Evolutionary conservation across 2,329 filamentous ascomycete species (phyloP).

Genomic region (Pseudocercospora vitis): DNA sequence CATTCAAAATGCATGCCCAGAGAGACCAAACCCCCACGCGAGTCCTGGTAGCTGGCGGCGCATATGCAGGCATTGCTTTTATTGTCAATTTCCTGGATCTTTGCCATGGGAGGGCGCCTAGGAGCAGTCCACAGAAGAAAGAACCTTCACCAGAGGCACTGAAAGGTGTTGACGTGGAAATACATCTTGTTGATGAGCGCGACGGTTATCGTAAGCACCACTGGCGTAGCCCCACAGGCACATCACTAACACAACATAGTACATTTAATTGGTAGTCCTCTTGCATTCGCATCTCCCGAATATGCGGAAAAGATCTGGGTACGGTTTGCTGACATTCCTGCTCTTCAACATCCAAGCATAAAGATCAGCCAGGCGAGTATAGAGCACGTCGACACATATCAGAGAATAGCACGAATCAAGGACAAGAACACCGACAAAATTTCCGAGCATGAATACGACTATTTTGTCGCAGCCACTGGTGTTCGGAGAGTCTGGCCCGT

Average conservation of each 20-base stretch:
- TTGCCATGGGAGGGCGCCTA: constrained; percentile 12
- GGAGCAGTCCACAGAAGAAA: constrained; percentile 14
- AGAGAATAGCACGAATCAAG: constrained; percentile 58
- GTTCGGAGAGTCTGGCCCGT: constrained; percentile 69
- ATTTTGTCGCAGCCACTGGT: constrained; percentile 70
- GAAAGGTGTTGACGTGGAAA: constrained; percentile 53
- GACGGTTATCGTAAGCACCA: constrained; percentile 70
- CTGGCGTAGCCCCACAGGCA: not conserved
- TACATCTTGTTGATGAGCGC: constrained; percentile 75
- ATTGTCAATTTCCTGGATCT: constrained; percentile 22
- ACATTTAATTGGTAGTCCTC: constrained; percentile 73
- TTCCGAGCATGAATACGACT: constrained; percentile 60
- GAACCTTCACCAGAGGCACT: constrained; percentile 16
- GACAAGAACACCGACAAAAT: constrained; percentile 37
- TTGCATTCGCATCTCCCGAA: constrained; percentile 64
- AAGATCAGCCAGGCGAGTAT: constrained; percentile 67
- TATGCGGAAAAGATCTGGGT: constrained; percentile 71
- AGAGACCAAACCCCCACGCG: not conserved
- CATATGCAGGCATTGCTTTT: constrained; percentile 21
- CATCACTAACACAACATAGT: constrained; percentile 46
- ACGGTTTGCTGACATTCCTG: constrained; percentile 65
- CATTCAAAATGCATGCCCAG: not conserved
- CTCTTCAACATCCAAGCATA: constrained; percentile 63
- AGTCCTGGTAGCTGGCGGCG: constrained; percentile 21
- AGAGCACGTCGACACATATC: constrained; percentile 59